Evolutionary conservation across 139 green algal species (phyloP).

Genomic region (Tetradesmus lagerheimii): DNA sequence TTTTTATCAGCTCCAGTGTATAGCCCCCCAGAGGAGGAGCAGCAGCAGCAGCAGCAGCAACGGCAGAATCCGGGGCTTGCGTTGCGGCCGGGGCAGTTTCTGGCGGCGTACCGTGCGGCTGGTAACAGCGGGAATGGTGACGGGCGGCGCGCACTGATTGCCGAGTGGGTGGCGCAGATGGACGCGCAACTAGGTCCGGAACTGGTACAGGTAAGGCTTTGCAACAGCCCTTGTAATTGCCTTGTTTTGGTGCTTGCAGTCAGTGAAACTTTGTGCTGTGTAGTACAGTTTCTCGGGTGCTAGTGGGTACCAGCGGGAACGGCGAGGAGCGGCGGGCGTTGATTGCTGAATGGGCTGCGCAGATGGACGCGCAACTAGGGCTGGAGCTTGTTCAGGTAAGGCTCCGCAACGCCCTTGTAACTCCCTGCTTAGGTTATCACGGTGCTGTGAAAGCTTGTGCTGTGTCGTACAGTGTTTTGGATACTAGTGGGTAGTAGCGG

Average conservation of each 20-base stretch:
- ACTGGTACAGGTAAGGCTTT: not conserved
- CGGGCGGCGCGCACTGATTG: not conserved
- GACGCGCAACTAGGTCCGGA: not conserved
- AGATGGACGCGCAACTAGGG: constrained; percentile 3
- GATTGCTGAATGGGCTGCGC: not conserved
- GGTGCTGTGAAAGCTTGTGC: too few relatives aligned
- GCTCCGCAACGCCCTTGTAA: too few relatives aligned
- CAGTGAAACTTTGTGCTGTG: not conserved
- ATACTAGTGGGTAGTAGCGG: too few relatives aligned
- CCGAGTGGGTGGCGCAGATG: not conserved
- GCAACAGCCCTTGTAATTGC: too few relatives aligned
- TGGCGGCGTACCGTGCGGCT: not conserved
- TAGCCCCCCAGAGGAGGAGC: not conserved
- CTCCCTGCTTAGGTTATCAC: too few relatives aligned
- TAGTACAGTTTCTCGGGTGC: too few relatives aligned
- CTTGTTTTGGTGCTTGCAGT: too few relatives aligned
- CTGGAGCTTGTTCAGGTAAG: not conserved
- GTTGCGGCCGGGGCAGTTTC: constrained; percentile 13
- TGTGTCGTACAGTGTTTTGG: too few relatives aligned
- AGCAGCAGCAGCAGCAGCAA: constrained; percentile 8
- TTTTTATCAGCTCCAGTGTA: not conserved
- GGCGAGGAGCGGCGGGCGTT: not conserved
- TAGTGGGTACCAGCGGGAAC: too few relatives aligned
- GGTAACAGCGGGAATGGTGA: not conserved
- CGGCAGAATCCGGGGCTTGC: constrained; percentile 20